These are phyloP conservation scores for Phoenix dactylifera DNA, from an alignment of 176 grass and related monocot species.

Conservation along the genomic window DNA sequence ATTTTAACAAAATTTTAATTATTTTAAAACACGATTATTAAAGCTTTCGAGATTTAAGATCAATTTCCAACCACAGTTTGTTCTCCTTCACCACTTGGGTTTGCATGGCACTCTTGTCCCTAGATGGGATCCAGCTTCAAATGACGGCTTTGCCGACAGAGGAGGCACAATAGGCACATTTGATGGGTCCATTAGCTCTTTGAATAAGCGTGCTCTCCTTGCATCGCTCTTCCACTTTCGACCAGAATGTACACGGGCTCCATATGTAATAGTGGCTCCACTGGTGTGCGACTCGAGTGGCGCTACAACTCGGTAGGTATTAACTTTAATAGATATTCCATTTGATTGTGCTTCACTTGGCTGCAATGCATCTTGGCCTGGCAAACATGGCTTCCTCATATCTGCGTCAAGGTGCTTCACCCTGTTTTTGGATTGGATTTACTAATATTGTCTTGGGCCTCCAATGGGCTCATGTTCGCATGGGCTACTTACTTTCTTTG, in stretches of 20 bases:
- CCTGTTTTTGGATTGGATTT: not conserved
- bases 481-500: too few relatives aligned
- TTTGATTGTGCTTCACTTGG: not conserved
- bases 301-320: too few relatives aligned
- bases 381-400: not conserved
- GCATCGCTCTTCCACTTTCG: constrained; percentile 22
- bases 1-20: too few relatives aligned
- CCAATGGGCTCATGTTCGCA: too few relatives aligned
- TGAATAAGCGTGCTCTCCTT: not conserved
- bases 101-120: too few relatives aligned
- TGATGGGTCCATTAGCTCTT: not conserved
- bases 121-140: not conserved
- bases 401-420: constrained; percentile 13
- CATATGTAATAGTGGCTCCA: not conserved
- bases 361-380: not conserved
- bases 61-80: too few relatives aligned
- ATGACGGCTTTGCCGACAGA: not conserved
- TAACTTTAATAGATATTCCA: too few relatives aligned
- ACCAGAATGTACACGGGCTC: not conserved
- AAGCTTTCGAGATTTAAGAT: too few relatives aligned
- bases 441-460: too few relatives aligned
- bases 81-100: not conserved
- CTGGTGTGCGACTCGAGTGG: too few relatives aligned
- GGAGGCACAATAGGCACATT: not conserved
- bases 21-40: too few relatives aligned